Conservation (phyloP, 2,329 filamentous ascomycete species). For the Cercospora nicotianae region DNA sequence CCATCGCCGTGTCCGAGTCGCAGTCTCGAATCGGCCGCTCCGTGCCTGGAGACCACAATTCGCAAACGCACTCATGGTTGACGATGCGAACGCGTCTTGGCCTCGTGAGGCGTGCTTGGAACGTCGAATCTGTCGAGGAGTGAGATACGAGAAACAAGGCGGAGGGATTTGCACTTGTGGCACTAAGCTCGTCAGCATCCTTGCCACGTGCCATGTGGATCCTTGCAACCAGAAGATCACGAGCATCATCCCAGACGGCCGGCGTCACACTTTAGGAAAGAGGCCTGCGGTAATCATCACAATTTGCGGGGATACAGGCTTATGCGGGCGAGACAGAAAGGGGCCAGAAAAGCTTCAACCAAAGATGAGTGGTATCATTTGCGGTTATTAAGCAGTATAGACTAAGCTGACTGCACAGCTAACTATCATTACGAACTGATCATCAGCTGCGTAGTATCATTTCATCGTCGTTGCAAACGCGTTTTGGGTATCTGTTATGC, state of each 20-base stretch:
- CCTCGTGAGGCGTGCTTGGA: background rate
- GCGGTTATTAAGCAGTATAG: background rate
- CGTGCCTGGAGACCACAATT: background rate
- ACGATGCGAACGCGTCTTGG: background rate
- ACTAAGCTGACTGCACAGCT: background rate
- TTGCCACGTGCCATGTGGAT: background rate
- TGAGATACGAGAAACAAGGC: background rate
- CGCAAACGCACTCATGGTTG: background rate
- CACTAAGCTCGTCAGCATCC: background rate
- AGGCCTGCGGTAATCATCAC: background rate
- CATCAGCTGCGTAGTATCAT: background rate
- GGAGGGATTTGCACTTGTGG: background rate
- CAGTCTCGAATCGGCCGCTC: background rate
- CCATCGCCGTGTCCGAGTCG: background rate
- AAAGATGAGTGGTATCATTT: background rate
- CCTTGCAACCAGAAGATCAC: background rate
- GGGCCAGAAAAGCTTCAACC: background rate
- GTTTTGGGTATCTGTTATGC: background rate
- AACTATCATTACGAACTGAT: background rate
- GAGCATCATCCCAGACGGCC: background rate
- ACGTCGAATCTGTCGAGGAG: background rate
- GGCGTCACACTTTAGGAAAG: background rate
- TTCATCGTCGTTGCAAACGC: background rate
- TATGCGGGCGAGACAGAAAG: background rate
- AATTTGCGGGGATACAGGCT: background rate